These are phyloP conservation scores for Dioscorea dumetorum DNA, from an alignment of 106 monocot species.

Conservation along the genomic window DNA sequence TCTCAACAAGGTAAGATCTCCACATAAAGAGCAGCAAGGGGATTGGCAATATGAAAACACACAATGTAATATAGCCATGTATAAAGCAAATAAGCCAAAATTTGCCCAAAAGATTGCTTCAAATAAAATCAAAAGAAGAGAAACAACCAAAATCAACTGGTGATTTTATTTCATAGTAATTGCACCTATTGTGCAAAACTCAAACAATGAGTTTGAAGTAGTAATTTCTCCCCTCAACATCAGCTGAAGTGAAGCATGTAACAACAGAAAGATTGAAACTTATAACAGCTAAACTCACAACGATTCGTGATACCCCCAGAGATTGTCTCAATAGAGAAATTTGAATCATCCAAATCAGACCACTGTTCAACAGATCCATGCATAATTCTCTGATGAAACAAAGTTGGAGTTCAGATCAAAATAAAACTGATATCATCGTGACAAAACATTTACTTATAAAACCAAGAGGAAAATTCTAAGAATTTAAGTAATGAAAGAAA, in stretches of 20 bases:
- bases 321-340: no score
- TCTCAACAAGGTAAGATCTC: background rate
- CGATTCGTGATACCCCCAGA: no score
- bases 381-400: slow-evolving; percentile 54
- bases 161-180: no score
- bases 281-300: no score
- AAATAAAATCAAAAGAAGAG: background rate
- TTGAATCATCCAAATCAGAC: slow-evolving; percentile 51
- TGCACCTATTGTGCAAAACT: no score
- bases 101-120: background rate
- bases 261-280: no score
- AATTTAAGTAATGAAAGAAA: background rate
- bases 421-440: background rate
- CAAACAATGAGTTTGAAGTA: no score
- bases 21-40: background rate
- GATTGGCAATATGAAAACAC: background rate
- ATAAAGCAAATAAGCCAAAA: background rate
- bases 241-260: no score
- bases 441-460: background rate
- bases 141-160: background rate
- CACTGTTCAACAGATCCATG: slow-evolving; percentile 72
- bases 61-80: background rate
- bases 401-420: background rate
- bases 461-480: no score
- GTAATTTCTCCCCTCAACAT: no score